Evolutionary conservation across 495 filamentous ascomycete species (phyloP), one percentile per base, ranked within the genome.

Genomic region (Tuber melanosporum): DNA sequence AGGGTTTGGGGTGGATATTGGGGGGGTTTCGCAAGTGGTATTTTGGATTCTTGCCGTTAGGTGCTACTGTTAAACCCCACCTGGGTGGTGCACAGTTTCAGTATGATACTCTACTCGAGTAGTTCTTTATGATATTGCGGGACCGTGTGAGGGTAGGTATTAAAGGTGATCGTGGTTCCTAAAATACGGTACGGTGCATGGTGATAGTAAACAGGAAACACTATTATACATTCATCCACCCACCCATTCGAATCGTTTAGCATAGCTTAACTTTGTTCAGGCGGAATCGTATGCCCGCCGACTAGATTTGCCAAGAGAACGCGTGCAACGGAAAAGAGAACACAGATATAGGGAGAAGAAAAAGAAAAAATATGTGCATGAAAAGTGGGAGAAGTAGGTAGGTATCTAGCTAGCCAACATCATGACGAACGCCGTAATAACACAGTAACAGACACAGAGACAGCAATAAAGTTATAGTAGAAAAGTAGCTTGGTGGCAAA

Each of bases 401-500:
- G 57, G 57, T 66, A 66, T 66, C 57, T 66, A 66, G 57, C 57
- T 66, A 66, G 32, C 57, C 26, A 62, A 62, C n/a, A 66, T 66
- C 26, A 66, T 66, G 57, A 32, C 57, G 3, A 66, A 66, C 57
- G 57, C 57, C 57, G 57, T 36, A 66, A 19, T 36, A 66, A 66
- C 57, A 66, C 52, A 26, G 26, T 66, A 36, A 62, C 52, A 36
- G 26, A 66, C 20, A 52, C 26, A 66, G 32, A 32, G 26, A 66
- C 57, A 66, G 57, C 14, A 15, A 66, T 17, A 66, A 66, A 76
- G 71, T 71, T 49, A 76, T 74, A 22, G 62, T 52, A 75, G 20
- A 66, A 44, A 49, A 49, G 72, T 45, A 66, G 49, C 46, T 32
- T 75, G 43, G 45, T 47, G 42, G 41, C 44, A 42, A 71, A n/a